Evolutionary conservation across 2,329 filamentous ascomycete genomes (phyloP).

Genomic region (Colletotrichum simmondsii): DNA sequence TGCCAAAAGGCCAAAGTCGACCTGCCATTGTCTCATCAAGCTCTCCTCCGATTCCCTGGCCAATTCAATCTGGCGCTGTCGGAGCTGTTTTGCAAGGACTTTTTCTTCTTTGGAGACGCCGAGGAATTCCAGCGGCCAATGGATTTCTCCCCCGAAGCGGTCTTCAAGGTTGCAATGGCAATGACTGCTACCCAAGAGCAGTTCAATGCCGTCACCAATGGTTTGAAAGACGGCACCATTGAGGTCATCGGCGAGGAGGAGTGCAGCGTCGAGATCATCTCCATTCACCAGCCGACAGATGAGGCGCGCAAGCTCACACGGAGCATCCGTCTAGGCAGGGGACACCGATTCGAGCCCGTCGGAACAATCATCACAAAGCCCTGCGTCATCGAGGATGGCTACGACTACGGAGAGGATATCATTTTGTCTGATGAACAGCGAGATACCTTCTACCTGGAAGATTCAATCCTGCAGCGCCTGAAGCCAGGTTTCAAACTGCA

Average conservation of each 20-base stretch:
- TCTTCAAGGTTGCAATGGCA: constrained; percentile 57
- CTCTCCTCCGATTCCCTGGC: constrained; percentile 72
- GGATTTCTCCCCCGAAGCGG: constrained; percentile 51
- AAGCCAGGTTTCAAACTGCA: constrained; percentile 73
- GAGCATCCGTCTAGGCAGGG: constrained; percentile 41
- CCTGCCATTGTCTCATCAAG: constrained; percentile 66
- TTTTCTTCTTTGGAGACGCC: constrained; percentile 34
- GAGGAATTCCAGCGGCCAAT: constrained; percentile 46
- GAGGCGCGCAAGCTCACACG: constrained; percentile 57
- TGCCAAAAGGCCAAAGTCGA: constrained; percentile 77
- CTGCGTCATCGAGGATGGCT: constrained; percentile 59
- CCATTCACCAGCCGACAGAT: constrained; percentile 57
- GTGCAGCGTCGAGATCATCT: constrained; percentile 69
- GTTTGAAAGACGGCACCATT: constrained; percentile 44
- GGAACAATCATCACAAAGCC: constrained; percentile 58
- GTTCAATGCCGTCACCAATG: neutral
- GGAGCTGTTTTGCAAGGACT: constrained; percentile 67
- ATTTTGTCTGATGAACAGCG: neutral
- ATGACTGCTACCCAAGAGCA: constrained; percentile 42
- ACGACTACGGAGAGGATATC: constrained; percentile 46
- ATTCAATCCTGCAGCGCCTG: constrained; percentile 61
- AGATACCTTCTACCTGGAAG: constrained; percentile 74
- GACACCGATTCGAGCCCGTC: constrained; percentile 50
- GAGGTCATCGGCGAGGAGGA: constrained; percentile 58
- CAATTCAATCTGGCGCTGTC: constrained; percentile 83